Percentiles rank a stretch among this genome's conserved stretches.
phyloP scores from a whole-genome alignment of 345 rosid genomes.

The Camelina laxa region DNA sequence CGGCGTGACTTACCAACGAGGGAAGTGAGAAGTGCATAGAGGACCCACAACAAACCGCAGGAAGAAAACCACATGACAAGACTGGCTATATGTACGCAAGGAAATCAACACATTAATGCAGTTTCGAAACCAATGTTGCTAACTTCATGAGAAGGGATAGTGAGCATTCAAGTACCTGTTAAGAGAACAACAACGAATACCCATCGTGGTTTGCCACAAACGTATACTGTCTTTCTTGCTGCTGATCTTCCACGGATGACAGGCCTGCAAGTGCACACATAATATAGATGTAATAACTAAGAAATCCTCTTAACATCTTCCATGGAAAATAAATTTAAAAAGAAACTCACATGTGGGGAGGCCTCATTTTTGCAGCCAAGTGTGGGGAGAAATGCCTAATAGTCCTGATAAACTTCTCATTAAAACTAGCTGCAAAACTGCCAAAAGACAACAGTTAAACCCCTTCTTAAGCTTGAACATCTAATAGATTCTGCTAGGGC shows the following conservation, averaged over 20 bases:
- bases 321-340: background rate
- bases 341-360: slow-evolving; percentile 77
- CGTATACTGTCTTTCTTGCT: slow-evolving; percentile 43
- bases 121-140: slow-evolving; percentile 6
- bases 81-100: slow-evolving; percentile 39
- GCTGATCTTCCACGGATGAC: slow-evolving; percentile 49
- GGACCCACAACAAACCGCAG: slow-evolving; percentile 46
- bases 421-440: slow-evolving; percentile 97
- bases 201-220: slow-evolving; percentile 50
- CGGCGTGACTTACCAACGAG: slow-evolving; percentile 29
- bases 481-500: slow-evolving; percentile 4
- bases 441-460: background rate
- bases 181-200: slow-evolving; percentile 33
- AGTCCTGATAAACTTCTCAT: slow-evolving; percentile 84
- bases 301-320: background rate
- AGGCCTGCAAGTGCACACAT: slow-evolving; percentile 40
- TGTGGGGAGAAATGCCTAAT: slow-evolving; percentile 95
- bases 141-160: background rate
- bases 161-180: slow-evolving; percentile 37
- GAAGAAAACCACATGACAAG: slow-evolving; percentile 47
- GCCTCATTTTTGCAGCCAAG: slow-evolving; percentile 97
- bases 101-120: slow-evolving; percentile 28
- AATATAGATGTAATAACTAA: slow-evolving; percentile 15
- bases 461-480: slow-evolving; percentile 12
- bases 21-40: slow-evolving; percentile 42